Conservation (phyloP, 352 stramenopile genomes). For the Pythium coloratum region DNA sequence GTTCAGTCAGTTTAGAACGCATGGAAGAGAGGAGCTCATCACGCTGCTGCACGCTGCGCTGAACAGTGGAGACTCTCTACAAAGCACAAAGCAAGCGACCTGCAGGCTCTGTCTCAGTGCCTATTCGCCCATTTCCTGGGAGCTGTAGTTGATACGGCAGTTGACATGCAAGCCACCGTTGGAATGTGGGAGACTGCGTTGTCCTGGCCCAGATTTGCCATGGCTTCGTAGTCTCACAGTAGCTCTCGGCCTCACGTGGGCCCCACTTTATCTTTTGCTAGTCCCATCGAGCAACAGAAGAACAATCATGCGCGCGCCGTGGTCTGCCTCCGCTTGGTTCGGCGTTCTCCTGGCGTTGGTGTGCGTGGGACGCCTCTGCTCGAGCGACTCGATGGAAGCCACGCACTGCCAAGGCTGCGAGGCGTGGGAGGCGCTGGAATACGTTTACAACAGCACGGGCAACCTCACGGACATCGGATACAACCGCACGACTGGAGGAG, state of each 20-base stretch:
- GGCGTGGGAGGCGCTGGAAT: constrained; percentile 14
- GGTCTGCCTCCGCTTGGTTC: background rate
- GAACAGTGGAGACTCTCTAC: no score
- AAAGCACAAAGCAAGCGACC: no score
- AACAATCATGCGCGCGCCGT: background rate
- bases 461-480: constrained; percentile 23
- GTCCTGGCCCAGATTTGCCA: background rate
- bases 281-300: background rate
- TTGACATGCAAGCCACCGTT: background rate
- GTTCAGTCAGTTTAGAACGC: background rate
- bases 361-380: background rate
- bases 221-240: background rate
- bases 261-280: background rate
- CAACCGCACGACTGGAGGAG: constrained; percentile 12
- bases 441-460: constrained; percentile 23
- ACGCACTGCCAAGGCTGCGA: constrained; percentile 11
- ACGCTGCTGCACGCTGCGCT: no score
- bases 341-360: background rate
- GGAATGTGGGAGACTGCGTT: background rate
- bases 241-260: background rate
- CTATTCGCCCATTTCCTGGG: no score
- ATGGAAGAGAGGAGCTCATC: background rate
- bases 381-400: background rate
- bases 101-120: no score
- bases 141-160: background rate